Evolutionary conservation across 345 rosid genomes (phyloP).

Genomic region (Brassica incana): DNA sequence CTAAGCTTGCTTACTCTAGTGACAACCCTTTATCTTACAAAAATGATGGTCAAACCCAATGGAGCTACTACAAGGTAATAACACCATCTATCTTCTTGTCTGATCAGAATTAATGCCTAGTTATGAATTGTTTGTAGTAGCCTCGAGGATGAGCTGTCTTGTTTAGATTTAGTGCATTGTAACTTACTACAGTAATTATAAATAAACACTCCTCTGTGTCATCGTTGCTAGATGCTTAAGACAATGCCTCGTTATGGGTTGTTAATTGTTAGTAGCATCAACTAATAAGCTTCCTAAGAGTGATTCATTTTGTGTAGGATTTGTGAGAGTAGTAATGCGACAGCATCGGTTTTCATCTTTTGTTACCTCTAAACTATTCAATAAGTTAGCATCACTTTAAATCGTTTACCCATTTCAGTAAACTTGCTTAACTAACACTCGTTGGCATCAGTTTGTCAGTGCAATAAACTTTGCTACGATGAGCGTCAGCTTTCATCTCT

Average conservation of each 20-base stretch:
- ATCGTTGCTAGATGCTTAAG: not conserved
- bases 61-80: constrained; percentile 82
- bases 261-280: not conserved
- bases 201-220: not conserved
- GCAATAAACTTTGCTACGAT: not conserved
- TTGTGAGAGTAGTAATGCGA: not conserved
- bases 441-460: not conserved
- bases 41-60: constrained; percentile 55
- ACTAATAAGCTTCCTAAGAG: not conserved
- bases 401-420: not conserved
- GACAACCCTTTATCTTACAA: constrained; percentile 76
- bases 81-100: constrained; percentile 10
- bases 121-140: too few relatives aligned
- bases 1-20: constrained; percentile 69
- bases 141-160: not conserved
- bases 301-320: not conserved
- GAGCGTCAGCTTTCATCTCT: not conserved
- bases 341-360: not conserved
- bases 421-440: not conserved
- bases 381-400: not conserved
- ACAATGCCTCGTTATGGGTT: not conserved
- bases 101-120: not conserved
- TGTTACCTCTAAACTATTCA: not conserved
- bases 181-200: not conserved
- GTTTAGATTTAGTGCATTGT: not conserved